These are phyloP conservation scores for Blastocystis sp. DNA, from an alignment of 352 stramenopile species.

Conservation along the genomic window DNA sequence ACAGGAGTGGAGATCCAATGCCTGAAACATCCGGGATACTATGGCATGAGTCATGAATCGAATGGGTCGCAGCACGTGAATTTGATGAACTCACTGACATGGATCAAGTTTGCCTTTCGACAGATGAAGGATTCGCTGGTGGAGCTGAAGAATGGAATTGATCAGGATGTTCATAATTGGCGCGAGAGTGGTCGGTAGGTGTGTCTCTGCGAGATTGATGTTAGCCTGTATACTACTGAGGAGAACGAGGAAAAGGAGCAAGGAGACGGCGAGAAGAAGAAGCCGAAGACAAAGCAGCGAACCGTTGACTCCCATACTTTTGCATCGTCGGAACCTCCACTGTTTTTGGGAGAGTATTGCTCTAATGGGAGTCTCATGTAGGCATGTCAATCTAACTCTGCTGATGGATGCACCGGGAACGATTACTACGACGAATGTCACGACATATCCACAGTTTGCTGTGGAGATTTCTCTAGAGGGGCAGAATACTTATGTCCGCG, in stretches of 20 bases:
- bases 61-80: background rate
- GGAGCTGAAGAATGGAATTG: slow-evolving; percentile 55
- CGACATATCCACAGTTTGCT: slow-evolving; percentile 21
- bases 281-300: background rate
- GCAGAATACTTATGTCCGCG: slow-evolving; percentile 7
- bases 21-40: slow-evolving; percentile 8
- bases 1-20: background rate
- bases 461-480: slow-evolving; percentile 27
- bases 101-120: background rate
- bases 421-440: background rate
- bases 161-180: slow-evolving; percentile 15
- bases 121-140: slow-evolving; percentile 46
- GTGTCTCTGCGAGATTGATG: background rate
- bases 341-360: background rate
- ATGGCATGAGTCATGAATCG: background rate
- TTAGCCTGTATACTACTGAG: background rate
- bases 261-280: background rate
- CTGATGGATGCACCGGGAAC: background rate
- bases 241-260: background rate
- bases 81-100: background rate
- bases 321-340: background rate
- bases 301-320: background rate
- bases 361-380: background rate
- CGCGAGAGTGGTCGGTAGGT: background rate
- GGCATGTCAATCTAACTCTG: background rate